Evolutionary conservation across 2,329 filamentous ascomycete species (phyloP).

Genomic region (Fusarium begoniae): DNA sequence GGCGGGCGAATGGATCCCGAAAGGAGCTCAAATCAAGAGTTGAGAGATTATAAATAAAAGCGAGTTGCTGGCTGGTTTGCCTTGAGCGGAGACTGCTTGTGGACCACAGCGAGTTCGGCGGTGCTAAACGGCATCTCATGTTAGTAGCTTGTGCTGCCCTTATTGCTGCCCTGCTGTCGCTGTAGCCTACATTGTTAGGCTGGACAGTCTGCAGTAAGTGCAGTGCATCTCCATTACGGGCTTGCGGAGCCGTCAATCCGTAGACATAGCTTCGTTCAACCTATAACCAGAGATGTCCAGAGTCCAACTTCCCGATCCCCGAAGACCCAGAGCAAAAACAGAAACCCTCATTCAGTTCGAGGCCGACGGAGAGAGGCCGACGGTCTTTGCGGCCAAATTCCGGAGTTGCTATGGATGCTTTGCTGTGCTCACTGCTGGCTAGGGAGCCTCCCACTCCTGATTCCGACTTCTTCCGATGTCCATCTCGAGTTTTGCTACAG

Average conservation of each 20-base stretch:
- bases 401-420: constrained; percentile 9
- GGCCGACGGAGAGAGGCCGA: constrained; percentile 23
- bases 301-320: constrained; percentile 30
- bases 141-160: neutral
- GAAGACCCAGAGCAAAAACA: constrained; percentile 12
- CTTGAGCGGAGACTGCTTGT: constrained; percentile 34
- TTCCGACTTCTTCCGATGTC: constrained; percentile 36
- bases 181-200: neutral
- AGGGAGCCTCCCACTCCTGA: constrained; percentile 21
- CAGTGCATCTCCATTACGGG: constrained; percentile 14
- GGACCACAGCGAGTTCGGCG: constrained; percentile 40
- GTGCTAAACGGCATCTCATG: constrained; percentile 22
- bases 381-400: constrained; percentile 21
- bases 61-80: constrained; percentile 24
- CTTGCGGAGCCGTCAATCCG: constrained; percentile 34
- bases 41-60: constrained; percentile 45
- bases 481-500: constrained; percentile 19
- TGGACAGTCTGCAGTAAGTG: neutral
- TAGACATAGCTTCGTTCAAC: constrained; percentile 11
- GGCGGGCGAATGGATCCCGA: constrained; percentile 29
- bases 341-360: neutral
- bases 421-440: neutral
- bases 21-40: constrained; percentile 37
- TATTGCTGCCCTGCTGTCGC: neutral
- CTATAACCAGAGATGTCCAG: constrained; percentile 16